Conservation (phyloP, 2,329 filamentous ascomycete genomes). For the Ascochyta lentis region DNA sequence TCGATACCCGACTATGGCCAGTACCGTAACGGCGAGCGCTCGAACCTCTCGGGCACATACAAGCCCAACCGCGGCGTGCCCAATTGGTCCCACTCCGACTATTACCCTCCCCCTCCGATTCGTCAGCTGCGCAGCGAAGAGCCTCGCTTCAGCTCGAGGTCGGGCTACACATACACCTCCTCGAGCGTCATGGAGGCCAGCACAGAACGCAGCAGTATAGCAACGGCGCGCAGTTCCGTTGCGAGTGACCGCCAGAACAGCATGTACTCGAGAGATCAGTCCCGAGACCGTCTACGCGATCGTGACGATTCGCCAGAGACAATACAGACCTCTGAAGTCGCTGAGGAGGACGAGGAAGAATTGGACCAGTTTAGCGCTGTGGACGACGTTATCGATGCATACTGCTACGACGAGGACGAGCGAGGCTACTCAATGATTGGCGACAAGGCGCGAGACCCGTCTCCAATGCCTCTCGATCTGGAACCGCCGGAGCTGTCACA, state of each 20-base stretch:
- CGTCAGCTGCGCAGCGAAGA: constrained; percentile 48
- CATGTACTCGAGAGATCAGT: constrained; percentile 54
- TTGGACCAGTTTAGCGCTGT: constrained; percentile 56
- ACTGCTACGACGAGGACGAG: constrained; percentile 59
- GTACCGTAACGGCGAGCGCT: constrained; percentile 35
- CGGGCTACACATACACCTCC: constrained; percentile 63
- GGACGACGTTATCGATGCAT: constrained; percentile 67
- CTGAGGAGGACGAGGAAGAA: constrained; percentile 30
- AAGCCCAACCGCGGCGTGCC: constrained; percentile 46
- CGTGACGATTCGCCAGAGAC: constrained; percentile 43
- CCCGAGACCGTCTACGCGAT: constrained; percentile 33
- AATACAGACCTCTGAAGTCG: constrained; percentile 30
- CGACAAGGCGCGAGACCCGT: constrained; percentile 18
- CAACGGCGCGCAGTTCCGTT: constrained; percentile 79
- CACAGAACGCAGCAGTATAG: constrained; percentile 83
- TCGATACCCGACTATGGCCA: constrained; percentile 49
- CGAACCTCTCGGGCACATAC: constrained; percentile 45
- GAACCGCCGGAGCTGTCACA: constrained; percentile 37
- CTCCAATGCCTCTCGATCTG: constrained; percentile 26
- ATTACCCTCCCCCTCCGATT: constrained; percentile 31
- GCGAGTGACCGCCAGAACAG: constrained; percentile 58
- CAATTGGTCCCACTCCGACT: constrained; percentile 46
- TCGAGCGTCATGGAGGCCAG: constrained; percentile 64
- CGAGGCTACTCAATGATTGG: constrained; percentile 19
- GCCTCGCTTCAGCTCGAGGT: constrained; percentile 65